phyloP scores from a whole-genome alignment of 2,329 filamentous ascomycete species.

The Pyrenophora graminea region DNA sequence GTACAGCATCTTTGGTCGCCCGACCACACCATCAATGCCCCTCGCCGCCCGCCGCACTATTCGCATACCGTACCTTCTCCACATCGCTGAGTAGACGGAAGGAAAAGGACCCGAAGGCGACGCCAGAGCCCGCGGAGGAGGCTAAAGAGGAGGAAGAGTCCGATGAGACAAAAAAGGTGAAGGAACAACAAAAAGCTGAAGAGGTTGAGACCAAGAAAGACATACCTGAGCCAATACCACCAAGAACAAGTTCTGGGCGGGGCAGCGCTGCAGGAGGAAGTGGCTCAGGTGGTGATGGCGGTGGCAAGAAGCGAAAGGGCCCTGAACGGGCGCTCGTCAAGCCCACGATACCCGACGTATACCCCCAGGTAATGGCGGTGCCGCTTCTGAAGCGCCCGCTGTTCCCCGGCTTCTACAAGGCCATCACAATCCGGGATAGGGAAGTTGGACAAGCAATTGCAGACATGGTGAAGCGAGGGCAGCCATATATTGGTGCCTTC shows the following conservation, averaged over 20 bases:
- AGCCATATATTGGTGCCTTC: constrained; percentile 96
- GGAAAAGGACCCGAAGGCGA: constrained; percentile 58
- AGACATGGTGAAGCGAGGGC: constrained; percentile 94
- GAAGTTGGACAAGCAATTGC: constrained; percentile 90
- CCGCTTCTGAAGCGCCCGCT: constrained; percentile 91
- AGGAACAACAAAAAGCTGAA: constrained; percentile 50
- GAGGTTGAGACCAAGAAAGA: constrained; percentile 52
- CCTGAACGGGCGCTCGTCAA: constrained; percentile 81
- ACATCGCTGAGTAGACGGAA: constrained; percentile 55
- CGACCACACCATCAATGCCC: constrained; percentile 28
- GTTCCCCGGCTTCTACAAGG: constrained; percentile 98
- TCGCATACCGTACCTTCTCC: constrained; percentile 45
- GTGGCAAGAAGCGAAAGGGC: constrained; percentile 73
- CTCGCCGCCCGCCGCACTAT: constrained; percentile 39
- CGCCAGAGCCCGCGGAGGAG: constrained; percentile 52
- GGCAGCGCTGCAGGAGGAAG: constrained; percentile 62
- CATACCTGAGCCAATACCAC: constrained; percentile 55
- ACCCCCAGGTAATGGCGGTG: constrained; percentile 96
- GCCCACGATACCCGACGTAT: constrained; percentile 88
- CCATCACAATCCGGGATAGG: constrained; percentile 92
- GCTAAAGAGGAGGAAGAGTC: constrained; percentile 49
- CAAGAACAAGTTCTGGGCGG: constrained; percentile 61
- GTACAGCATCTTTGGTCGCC: constrained; percentile 32
- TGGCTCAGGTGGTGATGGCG: constrained; percentile 55
- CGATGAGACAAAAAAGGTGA: constrained; percentile 49